Conservation (phyloP, 305 asterid species). For the Ilex paraguariensis region DNA sequence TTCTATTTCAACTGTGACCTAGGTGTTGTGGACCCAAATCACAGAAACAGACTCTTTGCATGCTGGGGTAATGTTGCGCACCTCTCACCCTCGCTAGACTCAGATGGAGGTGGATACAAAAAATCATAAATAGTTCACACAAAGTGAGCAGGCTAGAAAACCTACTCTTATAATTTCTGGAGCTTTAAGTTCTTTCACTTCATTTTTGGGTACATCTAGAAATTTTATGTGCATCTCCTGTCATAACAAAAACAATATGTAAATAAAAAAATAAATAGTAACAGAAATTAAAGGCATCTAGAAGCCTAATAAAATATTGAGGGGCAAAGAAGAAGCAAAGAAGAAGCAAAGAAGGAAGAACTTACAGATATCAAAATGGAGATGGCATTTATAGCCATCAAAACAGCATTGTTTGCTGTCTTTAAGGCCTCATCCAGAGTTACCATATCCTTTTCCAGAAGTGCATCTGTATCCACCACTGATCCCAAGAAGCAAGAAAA, state of each 20-base stretch:
- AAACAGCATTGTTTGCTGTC: slow-evolving; percentile 75
- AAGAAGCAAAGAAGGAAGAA: slow-evolving; percentile 11
- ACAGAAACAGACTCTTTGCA: too few relatives aligned
- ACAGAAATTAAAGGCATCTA: slow-evolving; percentile 14
- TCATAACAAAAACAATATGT: slow-evolving; percentile 16
- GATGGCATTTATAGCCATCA: slow-evolving; percentile 90
- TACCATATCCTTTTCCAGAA: slow-evolving; percentile 80
- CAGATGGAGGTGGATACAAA: too few relatives aligned
- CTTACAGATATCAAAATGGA: slow-evolving; percentile 74
- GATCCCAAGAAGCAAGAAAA: slow-evolving; percentile 25
- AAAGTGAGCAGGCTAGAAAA: slow-evolving; percentile 3
- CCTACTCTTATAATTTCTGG: slow-evolving; percentile 60
- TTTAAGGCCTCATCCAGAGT: slow-evolving; percentile 93
- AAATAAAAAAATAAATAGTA: slow-evolving; percentile 9
- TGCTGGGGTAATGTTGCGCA: too few relatives aligned
- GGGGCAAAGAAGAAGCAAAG: slow-evolving; percentile 18
- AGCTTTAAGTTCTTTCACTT: slow-evolving; percentile 49
- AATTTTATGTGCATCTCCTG: slow-evolving; percentile 67
- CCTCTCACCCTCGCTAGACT: too few relatives aligned
- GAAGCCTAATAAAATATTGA: slow-evolving; percentile 12
- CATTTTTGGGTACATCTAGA: slow-evolving; percentile 40
- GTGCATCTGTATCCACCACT: slow-evolving; percentile 91
- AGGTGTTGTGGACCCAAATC: too few relatives aligned
- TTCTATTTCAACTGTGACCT: too few relatives aligned
- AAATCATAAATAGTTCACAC: neutral